Evolutionary conservation across 2,329 filamentous ascomycete genomes (phyloP), one percentile per base, ranked within the genome.

Genomic region (Colletotrichum sp.): DNA sequence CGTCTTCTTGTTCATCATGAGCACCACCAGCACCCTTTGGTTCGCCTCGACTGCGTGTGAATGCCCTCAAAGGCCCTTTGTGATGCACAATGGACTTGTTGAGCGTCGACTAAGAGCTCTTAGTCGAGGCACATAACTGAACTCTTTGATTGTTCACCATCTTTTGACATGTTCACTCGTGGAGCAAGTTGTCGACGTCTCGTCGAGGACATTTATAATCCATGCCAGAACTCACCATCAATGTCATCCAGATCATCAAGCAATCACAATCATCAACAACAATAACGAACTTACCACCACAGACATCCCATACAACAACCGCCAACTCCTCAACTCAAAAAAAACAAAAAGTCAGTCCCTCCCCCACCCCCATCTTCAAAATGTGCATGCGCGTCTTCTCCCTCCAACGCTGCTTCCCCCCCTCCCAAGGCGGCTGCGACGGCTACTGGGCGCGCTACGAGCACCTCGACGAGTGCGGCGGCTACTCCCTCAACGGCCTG

Each of bases 311-410:
- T 39, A 21, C 10, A 60, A 8, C 57, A 66, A 10, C 13, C 6
- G 15, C 62, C 30, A 15, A 49, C 69, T 8, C 24, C 7, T 13
- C 3, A 7, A 18, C 5, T 26, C 26, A 26, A 16, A 57, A 13
- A 60, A 28, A 32, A 7, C 24, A 21, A 62, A 34, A 28, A 62
- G 13, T 30, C 59, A 62, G 59, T 28, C 18, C 28, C 6, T 7
- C 18, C 57, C 24, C 26, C 59, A 44, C 18, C 39, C 39, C 39
- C 9, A 49, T 4, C 39, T 3, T 49, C 26, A 49, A 39, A 9
- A 76, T 76, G 73, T 76, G 73, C 34, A 76, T 69, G 57, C 72
- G 59, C n/a, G 18, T 69, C 28, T 76, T 76, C 21, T 64, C 32
- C 57, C 73, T 76, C 59, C 73, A 68, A 12, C 70, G 73, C 32